phyloP scores from a whole-genome alignment of 2,329 filamentous ascomycete genomes.

The Didymella sp. region DNA sequence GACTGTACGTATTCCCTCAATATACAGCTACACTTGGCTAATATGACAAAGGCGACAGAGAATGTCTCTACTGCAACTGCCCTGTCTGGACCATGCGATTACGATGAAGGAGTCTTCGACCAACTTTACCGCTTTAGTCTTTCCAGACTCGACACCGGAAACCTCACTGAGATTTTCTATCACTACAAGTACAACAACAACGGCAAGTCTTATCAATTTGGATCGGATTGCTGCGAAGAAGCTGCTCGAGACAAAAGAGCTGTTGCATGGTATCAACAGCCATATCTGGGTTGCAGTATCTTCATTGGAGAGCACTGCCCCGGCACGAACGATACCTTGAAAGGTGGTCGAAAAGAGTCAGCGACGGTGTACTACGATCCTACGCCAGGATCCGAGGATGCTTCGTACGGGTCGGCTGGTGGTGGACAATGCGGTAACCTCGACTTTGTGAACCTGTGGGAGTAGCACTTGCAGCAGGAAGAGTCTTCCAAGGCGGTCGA shows the following conservation, averaged over 20 bases:
- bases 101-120: not conserved
- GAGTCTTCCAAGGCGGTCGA: no score
- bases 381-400: not conserved
- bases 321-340: not conserved
- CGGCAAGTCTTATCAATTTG: not conserved
- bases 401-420: not conserved
- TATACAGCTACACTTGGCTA: not conserved
- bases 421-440: not conserved
- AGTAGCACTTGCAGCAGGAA: no score
- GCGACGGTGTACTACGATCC: not conserved
- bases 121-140: not conserved
- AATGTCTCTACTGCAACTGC: not conserved
- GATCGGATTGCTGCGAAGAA: not conserved
- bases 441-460: not conserved
- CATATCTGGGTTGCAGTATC: not conserved
- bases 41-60: not conserved
- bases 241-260: not conserved
- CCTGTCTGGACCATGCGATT: not conserved
- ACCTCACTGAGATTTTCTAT: not conserved
- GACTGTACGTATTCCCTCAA: not conserved
- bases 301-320: not conserved
- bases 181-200: not conserved
- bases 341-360: not conserved
- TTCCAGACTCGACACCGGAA: not conserved
- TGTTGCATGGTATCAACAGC: not conserved